A percentile compares a stretch with the other conserved stretches of the same genome.
phyloP scores from a whole-genome alignment of 495 filamentous ascomycete genomes.

The Penicillium mononematosum region DNA sequence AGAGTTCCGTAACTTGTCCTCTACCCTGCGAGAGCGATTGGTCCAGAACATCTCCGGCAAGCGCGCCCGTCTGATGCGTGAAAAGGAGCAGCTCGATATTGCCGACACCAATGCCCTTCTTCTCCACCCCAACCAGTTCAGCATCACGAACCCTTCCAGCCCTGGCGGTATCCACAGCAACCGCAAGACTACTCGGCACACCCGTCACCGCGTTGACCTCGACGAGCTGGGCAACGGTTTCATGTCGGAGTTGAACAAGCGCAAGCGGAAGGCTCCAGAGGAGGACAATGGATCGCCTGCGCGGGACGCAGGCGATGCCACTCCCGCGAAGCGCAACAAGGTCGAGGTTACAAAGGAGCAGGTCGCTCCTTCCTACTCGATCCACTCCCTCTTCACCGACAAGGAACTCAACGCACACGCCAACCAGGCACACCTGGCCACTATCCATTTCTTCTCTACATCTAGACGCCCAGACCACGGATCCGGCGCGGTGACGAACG shows the following conservation, averaged over 20 bases:
- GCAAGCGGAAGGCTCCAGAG: constrained; percentile 72
- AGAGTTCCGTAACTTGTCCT: constrained; percentile 74
- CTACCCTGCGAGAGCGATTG: constrained; percentile 80
- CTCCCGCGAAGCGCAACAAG: constrained; percentile 49
- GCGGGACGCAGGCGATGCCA: constrained; percentile 50
- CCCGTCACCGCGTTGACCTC: constrained; percentile 73
- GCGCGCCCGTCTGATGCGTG: constrained; percentile 71
- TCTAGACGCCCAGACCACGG: constrained; percentile 50
- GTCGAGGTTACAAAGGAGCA: constrained; percentile 40
- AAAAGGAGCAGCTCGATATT: constrained; percentile 88
- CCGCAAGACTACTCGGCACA: constrained; percentile 82
- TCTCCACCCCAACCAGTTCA: constrained; percentile 89
- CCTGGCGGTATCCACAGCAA: constrained; percentile 78
- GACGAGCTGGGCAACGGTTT: constrained; percentile 69
- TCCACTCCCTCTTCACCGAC: constrained; percentile 90
- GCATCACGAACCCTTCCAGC: constrained; percentile 73
- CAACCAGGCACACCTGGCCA: constrained; percentile 67
- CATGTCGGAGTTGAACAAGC: constrained; percentile 63
- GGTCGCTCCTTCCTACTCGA: constrained; percentile 61
- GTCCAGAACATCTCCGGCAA: constrained; percentile 73
- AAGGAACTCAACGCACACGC: constrained; percentile 81
- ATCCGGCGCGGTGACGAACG: constrained; percentile 42
- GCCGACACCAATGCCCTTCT: constrained; percentile 84
- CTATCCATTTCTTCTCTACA: constrained; percentile 54
- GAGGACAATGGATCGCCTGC: constrained; percentile 72